Conservation (phyloP, 2,329 filamentous ascomycete species). For the Ceratocystiopsis brevicomis region DNA sequence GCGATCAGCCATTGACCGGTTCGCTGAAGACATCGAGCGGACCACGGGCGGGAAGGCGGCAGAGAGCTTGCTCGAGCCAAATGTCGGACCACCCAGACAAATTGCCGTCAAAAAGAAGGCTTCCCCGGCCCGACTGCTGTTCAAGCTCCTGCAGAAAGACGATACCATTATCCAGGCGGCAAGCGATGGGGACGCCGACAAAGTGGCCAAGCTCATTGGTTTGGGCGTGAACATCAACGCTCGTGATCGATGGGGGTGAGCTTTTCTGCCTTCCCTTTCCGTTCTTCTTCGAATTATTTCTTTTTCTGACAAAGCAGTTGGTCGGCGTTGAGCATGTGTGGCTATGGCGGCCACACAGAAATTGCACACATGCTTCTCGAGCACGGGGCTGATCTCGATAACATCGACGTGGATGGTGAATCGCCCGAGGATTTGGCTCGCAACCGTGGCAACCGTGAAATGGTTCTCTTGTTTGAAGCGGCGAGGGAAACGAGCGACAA, state of each 20-base stretch:
- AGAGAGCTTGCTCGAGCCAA: no score
- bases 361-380: slow-evolving; percentile 7
- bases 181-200: slow-evolving; percentile 12
- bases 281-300: not conserved
- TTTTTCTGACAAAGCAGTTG: slow-evolving; percentile 6
- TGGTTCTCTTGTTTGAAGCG: slow-evolving; percentile 3
- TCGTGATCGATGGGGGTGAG: slow-evolving; percentile 12
- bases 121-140: slow-evolving; percentile 9
- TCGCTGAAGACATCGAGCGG: not conserved
- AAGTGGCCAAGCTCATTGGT: slow-evolving; percentile 11
- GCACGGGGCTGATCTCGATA: not conserved
- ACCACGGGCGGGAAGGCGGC: not conserved
- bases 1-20: not conserved
- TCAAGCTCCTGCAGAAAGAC: slow-evolving; percentile 12
- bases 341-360: slow-evolving; percentile 11
- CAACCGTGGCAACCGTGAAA: slow-evolving; percentile 3
- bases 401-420: slow-evolving; percentile 3
- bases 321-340: slow-evolving; percentile 14
- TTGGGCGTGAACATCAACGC: slow-evolving; percentile 14
- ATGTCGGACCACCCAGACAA: no score
- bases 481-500: not conserved
- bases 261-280: not conserved
- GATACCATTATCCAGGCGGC: slow-evolving; percentile 14
- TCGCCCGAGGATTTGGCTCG: slow-evolving; percentile 1
- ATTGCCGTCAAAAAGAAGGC: not conserved